Evolutionary conservation across 176 grass and related monocot species (phyloP).

Genomic region (Triticum monococcum): DNA sequence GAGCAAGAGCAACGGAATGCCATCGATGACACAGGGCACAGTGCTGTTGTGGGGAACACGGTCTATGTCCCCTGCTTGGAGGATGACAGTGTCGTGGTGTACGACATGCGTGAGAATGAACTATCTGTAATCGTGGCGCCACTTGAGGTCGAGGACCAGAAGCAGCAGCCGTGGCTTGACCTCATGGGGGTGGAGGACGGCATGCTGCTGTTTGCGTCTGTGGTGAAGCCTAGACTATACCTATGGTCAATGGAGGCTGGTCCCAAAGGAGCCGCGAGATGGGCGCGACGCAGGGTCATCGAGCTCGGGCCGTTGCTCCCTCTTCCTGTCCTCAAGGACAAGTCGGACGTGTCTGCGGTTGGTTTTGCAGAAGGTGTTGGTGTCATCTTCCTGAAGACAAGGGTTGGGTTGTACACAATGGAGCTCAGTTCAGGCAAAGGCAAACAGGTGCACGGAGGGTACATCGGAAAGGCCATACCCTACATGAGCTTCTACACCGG

Average conservation of each 20-base stretch:
- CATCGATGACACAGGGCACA: not conserved
- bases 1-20: not conserved
- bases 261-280: not conserved
- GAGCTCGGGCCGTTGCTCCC: not conserved
- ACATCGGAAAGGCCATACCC: not conserved
- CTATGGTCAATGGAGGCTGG: not conserved
- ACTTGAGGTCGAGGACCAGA: not conserved
- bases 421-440: not conserved
- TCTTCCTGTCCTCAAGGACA: not conserved
- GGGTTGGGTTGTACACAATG: not conserved
- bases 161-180: not conserved
- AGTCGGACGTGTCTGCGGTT: not conserved
- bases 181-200: not conserved
- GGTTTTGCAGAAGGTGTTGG: not conserved
- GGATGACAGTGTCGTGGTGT: not conserved
- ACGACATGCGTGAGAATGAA: not conserved
- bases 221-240: not conserved
- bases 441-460: not conserved
- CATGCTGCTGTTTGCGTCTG: not conserved
- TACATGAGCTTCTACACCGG: constrained; percentile 2
- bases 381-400: not conserved
- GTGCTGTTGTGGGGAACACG: not conserved
- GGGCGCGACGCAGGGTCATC: not conserved
- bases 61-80: not conserved
- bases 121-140: not conserved